phyloP scores from a whole-genome alignment of 306 rosid genomes.

The Aeschynomene evenia region DNA sequence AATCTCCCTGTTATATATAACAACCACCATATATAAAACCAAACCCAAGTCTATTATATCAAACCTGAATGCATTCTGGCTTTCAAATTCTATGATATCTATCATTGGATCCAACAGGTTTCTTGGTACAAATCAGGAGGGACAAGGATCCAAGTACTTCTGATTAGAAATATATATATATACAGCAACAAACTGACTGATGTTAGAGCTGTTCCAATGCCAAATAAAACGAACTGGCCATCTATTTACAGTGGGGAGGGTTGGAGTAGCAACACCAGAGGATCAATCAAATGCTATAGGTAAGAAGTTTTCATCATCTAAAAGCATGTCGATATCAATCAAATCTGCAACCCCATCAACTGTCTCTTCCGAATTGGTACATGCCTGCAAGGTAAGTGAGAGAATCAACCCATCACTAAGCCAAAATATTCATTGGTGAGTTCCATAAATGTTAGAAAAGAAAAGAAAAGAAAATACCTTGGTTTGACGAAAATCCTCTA shows the following conservation, averaged over 20 bases:
- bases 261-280: conserved; percentile 19
- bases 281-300: conserved; percentile 62
- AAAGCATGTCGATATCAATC: conserved; percentile 61
- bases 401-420: conserved; percentile 5
- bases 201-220: conserved; percentile 37
- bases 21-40: conserved; percentile 12
- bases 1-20: conserved; percentile 18
- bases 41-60: conserved; percentile 25
- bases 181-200: conserved; percentile 32
- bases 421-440: conserved; percentile 14
- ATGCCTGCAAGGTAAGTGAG: conserved; percentile 40
- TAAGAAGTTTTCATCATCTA: conserved; percentile 63
- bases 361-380: conserved; percentile 54
- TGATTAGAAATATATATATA: conserved; percentile 24
- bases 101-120: conserved; percentile 16
- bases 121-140: conserved; percentile 3
- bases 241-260: conserved; percentile 33
- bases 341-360: conserved; percentile 60
- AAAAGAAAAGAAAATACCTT: conserved; percentile 49
- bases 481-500: conserved; percentile 63
- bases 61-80: conserved; percentile 28
- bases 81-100: conserved; percentile 30
- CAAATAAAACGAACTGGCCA: conserved; percentile 37
- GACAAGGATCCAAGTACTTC: conserved; percentile 9
- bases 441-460: not conserved